Evolutionary conservation across 768 basidiomycete species (phyloP), one percentile per base, ranked within the genome.

Genomic region (Mycena metata): DNA sequence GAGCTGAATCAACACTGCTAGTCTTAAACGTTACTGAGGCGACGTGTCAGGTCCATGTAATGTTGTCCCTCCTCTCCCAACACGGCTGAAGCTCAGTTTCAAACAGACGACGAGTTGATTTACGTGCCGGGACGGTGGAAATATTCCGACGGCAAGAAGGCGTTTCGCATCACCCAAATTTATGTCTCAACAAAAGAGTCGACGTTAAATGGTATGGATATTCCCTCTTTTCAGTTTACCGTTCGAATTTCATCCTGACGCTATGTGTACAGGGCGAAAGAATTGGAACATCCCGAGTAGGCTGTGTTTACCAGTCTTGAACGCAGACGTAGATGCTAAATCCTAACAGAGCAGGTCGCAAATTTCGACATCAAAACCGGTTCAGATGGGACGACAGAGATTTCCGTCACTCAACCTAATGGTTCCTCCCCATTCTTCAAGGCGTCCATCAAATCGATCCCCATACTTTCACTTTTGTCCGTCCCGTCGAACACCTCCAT

Each of bases 201-300:
- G 6, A 76, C 75, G 9, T 67, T 74, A 42, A 79, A 79, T 46
- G 79, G 80, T 78, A 65, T 36, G n/a, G n/a, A n/a, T n/a, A n/a
- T n/a, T n/a, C 72, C 33, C 15, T 9, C 19, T 30, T 30, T 30
- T 6, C 8, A 35, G 9, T 47, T 49, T n/a, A 26, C 39, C 16
- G 23, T 54, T 15, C 9, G 16, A 23, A 19, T 30, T n/a, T 0
- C 45, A 41, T 21, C 8, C 21, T 23, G 23, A 60, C 35, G 17
- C n/a, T n/a, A n/a, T n/a, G 24, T 21, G 17, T 42, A 17, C 58
- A 80, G 79, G 79, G 19, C 78, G 79, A 21, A 74, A 73, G 39
- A 79, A 79, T 61, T 79, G 79, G 80, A 80, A 80, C 57, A 79
- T 79, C 17, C 78, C 79, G 0, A 81, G 80, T 81, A 15, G 54